These are phyloP conservation scores for Saturnispora diversa DNA, from an alignment of 805 yeast species.

Conservation along the genomic window DNA sequence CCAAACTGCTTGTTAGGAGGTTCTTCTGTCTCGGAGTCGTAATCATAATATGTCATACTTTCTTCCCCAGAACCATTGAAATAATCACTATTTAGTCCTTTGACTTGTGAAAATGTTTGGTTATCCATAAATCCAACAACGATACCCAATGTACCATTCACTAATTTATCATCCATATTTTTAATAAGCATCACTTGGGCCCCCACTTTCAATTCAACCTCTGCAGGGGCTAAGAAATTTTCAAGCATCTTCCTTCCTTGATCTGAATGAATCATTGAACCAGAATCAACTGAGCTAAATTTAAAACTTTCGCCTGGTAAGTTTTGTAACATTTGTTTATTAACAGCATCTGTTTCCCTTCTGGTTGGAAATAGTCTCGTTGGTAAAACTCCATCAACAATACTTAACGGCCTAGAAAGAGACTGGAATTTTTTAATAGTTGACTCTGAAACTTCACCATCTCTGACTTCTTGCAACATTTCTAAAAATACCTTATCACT, in stretches of 20 bases:
- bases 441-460: slow-evolving; percentile 45
- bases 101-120: slow-evolving; percentile 30
- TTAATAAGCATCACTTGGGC: slow-evolving; percentile 82
- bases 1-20: slow-evolving; percentile 1
- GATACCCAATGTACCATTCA: slow-evolving; percentile 71
- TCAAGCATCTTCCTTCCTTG: slow-evolving; percentile 39
- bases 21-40: slow-evolving; percentile 9
- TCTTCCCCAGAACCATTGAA: slow-evolving; percentile 4
- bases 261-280: slow-evolving; percentile 34
- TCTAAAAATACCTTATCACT: slow-evolving; percentile 62
- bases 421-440: slow-evolving; percentile 43
- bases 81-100: slow-evolving; percentile 8
- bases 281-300: slow-evolving; percentile 50
- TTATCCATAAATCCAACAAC: slow-evolving; percentile 42
- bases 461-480: slow-evolving; percentile 70
- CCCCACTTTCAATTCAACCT: slow-evolving; percentile 50
- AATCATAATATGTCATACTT: slow-evolving; percentile 6
- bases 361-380: slow-evolving; percentile 72
- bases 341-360: slow-evolving; percentile 62
- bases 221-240: slow-evolving; percentile 56
- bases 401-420: slow-evolving; percentile 43
- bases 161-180: slow-evolving; percentile 62
- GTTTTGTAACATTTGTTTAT: slow-evolving; percentile 38
- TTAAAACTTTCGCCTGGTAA: slow-evolving; percentile 38
- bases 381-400: slow-evolving; percentile 55